Evolutionary conservation across 345 rosid genomes (phyloP).

Genomic region (Gossypium ekmanianum): DNA sequence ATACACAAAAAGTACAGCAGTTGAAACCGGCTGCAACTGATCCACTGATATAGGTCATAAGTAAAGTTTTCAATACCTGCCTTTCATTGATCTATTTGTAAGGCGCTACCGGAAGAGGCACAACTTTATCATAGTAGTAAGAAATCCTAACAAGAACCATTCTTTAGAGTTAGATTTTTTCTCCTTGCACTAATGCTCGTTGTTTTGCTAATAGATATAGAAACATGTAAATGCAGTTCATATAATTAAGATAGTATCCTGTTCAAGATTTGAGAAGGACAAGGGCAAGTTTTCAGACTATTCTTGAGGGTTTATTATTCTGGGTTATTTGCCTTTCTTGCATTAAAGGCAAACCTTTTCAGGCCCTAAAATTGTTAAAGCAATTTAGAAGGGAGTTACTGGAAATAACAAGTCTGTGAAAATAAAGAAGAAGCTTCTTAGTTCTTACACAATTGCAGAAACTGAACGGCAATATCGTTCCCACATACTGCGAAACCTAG

Average conservation of each 20-base stretch:
- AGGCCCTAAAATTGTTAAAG: background rate
- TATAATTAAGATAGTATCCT: background rate
- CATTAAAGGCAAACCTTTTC: background rate
- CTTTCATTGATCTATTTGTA: background rate
- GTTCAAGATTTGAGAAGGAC: background rate
- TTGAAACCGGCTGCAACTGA: too few species aligned
- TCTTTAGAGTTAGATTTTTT: background rate
- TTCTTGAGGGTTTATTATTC: too few species aligned
- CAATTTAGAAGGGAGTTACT: background rate
- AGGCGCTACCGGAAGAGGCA: background rate
- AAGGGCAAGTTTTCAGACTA: background rate
- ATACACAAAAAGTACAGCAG: background rate
- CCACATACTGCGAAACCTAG: constrained; percentile 97
- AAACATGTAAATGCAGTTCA: background rate
- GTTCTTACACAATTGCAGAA: constrained; percentile 81
- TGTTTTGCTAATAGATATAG: background rate
- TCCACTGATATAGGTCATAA: background rate
- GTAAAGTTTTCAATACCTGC: background rate
- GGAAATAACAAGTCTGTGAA: background rate
- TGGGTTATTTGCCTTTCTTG: too few species aligned
- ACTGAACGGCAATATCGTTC: constrained; percentile 89
- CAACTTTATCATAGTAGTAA: background rate
- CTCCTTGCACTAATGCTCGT: background rate
- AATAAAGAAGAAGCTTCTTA: constrained; percentile 27
- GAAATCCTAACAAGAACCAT: background rate